Evolutionary conservation across 768 basidiomycete species (phyloP).

Genomic region (Agaricus blazei): DNA sequence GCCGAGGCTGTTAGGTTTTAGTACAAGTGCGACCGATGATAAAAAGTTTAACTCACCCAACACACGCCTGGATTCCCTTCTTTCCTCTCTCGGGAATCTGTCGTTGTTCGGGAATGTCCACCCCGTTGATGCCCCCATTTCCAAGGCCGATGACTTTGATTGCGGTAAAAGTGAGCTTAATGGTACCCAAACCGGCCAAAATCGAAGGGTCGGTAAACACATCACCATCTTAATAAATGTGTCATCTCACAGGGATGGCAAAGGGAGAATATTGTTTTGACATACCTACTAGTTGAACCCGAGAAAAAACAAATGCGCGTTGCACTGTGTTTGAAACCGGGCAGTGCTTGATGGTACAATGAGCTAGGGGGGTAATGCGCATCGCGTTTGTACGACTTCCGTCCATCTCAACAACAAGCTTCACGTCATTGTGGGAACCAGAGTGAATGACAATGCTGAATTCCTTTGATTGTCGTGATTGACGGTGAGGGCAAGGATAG

Average conservation of each 20-base stretch:
- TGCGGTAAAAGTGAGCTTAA: background rate
- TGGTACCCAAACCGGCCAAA: background rate
- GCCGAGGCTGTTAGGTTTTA: background rate
- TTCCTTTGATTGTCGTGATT: background rate
- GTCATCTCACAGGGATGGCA: too few species aligned
- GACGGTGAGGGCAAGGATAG: too few species aligned
- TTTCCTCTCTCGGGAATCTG: constrained; percentile 1
- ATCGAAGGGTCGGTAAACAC: background rate
- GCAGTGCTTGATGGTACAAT: too few species aligned
- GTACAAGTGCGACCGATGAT: too few species aligned
- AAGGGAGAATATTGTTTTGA: background rate
- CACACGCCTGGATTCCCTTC: background rate
- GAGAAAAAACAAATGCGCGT: background rate
- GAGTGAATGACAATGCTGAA: background rate
- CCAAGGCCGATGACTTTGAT: too few species aligned
- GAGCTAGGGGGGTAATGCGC: too few species aligned
- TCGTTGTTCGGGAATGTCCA: background rate
- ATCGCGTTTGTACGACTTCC: too few species aligned
- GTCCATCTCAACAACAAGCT: too few species aligned
- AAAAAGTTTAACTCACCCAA: background rate
- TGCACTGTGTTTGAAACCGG: background rate
- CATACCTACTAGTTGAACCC: background rate
- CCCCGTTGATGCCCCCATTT: too few species aligned
- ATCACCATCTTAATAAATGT: too few species aligned
- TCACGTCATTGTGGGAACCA: background rate